Percentiles rank a stretch among this genome's conserved stretches.
These are phyloP conservation scores for Excoecaria cochinchinensis DNA, from an alignment of 345 rosid genomes.

Conservation along the genomic window DNA sequence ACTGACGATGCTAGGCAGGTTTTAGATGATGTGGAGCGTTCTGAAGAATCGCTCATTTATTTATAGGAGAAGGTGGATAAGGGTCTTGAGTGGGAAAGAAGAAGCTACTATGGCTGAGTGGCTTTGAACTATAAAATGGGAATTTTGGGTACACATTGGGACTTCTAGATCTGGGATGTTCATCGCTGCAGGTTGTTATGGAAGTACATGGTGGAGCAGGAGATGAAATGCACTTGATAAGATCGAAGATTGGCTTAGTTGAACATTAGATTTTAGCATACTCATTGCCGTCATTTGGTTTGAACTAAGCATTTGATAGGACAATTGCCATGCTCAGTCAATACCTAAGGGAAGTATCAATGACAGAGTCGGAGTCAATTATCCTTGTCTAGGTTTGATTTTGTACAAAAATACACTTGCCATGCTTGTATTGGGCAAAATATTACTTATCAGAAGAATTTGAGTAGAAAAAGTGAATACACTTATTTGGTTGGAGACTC, in stretches of 20 bases:
- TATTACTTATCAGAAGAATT: constrained; percentile 7
- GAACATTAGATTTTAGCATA: constrained; percentile 43
- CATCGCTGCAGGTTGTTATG: constrained; percentile 48
- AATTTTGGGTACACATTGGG: constrained; percentile 43
- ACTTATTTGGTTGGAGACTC: constrained; percentile 43
- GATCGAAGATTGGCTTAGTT: constrained; percentile 33
- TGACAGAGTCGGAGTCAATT: constrained; percentile 31
- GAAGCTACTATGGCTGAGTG: constrained; percentile 74
- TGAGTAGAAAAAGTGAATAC: constrained; percentile 13
- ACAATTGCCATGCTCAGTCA: constrained; percentile 40
- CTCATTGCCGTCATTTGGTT: constrained; percentile 50
- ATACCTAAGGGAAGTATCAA: constrained; percentile 16
- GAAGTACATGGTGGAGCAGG: constrained; percentile 33
- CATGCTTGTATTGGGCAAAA: constrained; percentile 25
- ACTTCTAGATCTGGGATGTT: constrained; percentile 67
- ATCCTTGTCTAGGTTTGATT: constrained; percentile 53
- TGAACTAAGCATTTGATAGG: constrained; percentile 60
- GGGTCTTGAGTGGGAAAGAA: constrained; percentile 57
- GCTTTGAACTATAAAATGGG: constrained; percentile 58
- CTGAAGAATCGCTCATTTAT: constrained; percentile 40
- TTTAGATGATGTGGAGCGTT: constrained; percentile 45
- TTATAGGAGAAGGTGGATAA: constrained; percentile 41
- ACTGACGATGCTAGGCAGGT: constrained; percentile 37
- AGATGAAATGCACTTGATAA: constrained; percentile 30
- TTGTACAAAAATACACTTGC: constrained; percentile 45